A percentile compares a stretch with the other conserved stretches of the same genome.
phyloP scores from a whole-genome alignment of 352 stramenopile genomes.

The Phytophthora europaea region DNA sequence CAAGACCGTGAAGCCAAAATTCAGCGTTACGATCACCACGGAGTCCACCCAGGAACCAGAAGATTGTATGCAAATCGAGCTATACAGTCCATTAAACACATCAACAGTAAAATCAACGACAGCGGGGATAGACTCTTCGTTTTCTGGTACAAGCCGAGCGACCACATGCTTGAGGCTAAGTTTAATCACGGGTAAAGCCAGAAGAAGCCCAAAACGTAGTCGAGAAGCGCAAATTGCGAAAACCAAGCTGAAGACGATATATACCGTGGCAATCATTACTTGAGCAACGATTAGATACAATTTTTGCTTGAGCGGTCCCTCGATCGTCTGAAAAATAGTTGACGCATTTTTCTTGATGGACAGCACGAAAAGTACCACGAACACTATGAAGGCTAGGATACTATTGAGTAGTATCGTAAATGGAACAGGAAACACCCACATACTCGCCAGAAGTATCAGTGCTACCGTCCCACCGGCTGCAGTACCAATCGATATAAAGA shows the following conservation, averaged over 20 bases:
- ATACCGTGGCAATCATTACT: background rate
- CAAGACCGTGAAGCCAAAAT: background rate
- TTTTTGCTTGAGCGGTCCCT: background rate
- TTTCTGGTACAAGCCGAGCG: background rate
- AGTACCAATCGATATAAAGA: background rate
- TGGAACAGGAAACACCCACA: conserved; percentile 8
- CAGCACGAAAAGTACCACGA: background rate
- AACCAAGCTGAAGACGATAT: background rate
- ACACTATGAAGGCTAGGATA: background rate
- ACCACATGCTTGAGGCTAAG: conserved; percentile 9
- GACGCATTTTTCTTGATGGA: background rate
- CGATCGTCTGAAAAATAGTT: background rate
- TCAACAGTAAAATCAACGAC: conserved; percentile 15
- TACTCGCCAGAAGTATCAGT: background rate
- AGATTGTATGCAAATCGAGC: conserved; percentile 17
- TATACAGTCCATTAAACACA: conserved; percentile 19
- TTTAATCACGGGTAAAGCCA: background rate
- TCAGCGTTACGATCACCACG: conserved; percentile 5
- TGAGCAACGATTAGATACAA: conserved; percentile 1
- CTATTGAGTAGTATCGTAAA: background rate
- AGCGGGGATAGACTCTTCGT: conserved; percentile 5
- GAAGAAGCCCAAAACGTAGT: conserved; percentile 1
- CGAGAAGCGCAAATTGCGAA: background rate
- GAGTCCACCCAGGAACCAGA: conserved; percentile 7
- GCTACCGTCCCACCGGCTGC: background rate